Conservation (phyloP, 768 basidiomycete genomes). For the Lentinula sp. region DNA sequence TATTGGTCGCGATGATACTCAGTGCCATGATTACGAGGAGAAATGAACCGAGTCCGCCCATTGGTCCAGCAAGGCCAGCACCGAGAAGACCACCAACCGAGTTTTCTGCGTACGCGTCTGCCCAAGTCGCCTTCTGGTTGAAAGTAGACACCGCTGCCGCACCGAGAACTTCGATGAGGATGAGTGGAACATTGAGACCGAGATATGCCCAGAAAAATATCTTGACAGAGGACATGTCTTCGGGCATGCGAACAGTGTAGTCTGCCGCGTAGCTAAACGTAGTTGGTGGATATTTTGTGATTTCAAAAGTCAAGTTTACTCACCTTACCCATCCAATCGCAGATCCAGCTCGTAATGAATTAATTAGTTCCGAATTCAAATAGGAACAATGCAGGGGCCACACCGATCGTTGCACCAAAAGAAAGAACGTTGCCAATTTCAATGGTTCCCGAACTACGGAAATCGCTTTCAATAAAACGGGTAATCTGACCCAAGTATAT, state of each 20-base stretch:
- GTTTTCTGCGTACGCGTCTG: slow-evolving; percentile 28
- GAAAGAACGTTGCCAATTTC: slow-evolving; percentile 32
- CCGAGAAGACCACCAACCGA: slow-evolving; percentile 26
- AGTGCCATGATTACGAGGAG: slow-evolving; percentile 54
- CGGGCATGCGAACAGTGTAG: slow-evolving; percentile 48
- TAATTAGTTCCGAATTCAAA: background rate
- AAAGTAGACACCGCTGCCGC: slow-evolving; percentile 43
- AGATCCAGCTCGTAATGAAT: background rate
- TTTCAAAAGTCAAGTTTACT: background rate
- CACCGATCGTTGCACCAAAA: slow-evolving; percentile 46
- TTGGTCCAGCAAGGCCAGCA: slow-evolving; percentile 40
- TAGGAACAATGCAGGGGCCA: slow-evolving; percentile 24
- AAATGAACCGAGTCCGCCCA: slow-evolving; percentile 49
- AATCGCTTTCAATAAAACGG: slow-evolving; percentile 1
- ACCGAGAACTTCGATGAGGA: slow-evolving; percentile 19
- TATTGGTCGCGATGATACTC: slow-evolving; percentile 16
- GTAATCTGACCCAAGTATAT: slow-evolving; percentile 1
- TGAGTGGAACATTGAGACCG: slow-evolving; percentile 42
- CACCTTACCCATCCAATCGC: slow-evolving; percentile 3
- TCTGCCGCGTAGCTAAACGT: slow-evolving; percentile 37
- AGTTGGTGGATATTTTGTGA: background rate
- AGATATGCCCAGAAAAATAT: slow-evolving; percentile 48
- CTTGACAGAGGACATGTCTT: slow-evolving; percentile 12
- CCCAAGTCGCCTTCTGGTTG: slow-evolving; percentile 36
- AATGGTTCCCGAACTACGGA: background rate